Percentiles rank a stretch among this genome's conserved stretches.
Evolutionary conservation across 768 basidiomycete genomes (phyloP).

Genomic region (Clitopilus passeckerianus): DNA sequence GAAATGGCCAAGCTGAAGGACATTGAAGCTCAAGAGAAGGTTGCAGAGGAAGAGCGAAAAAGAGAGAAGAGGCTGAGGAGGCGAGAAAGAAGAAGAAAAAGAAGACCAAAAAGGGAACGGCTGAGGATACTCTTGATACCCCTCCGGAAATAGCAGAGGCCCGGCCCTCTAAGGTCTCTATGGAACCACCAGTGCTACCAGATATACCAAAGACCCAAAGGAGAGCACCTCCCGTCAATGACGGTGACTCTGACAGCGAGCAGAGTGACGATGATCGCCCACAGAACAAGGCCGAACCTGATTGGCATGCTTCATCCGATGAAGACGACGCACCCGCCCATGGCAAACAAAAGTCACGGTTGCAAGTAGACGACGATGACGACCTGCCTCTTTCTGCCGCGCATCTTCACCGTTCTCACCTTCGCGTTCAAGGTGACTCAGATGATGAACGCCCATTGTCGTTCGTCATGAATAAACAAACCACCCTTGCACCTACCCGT

Average conservation of each 20-base stretch:
- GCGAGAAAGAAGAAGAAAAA: conserved; percentile 47
- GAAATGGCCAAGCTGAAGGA: conserved; percentile 78
- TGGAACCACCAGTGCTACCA: conserved; percentile 41
- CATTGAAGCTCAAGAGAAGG: conserved; percentile 67
- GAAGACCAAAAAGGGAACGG: conserved; percentile 37
- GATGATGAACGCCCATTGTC: conserved; percentile 76
- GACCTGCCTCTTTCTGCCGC: conserved; percentile 73
- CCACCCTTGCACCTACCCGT: conserved; percentile 35
- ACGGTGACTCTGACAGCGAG: conserved; percentile 52
- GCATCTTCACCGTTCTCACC: conserved; percentile 42
- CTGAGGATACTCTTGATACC: conserved; percentile 6
- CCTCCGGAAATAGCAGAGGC: conserved; percentile 4
- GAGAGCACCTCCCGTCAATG: conserved; percentile 29
- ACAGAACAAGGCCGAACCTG: conserved; percentile 10
- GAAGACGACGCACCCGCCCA: conserved; percentile 50
- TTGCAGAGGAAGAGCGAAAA: conserved; percentile 47
- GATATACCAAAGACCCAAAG: conserved; percentile 33
- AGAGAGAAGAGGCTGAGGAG: conserved; percentile 42
- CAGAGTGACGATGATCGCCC: conserved; percentile 31
- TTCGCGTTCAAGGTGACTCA: conserved; percentile 43
- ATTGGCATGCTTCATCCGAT: conserved; percentile 60
- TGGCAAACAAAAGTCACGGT: conserved; percentile 16
- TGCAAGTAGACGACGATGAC: conserved; percentile 58
- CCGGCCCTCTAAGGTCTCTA: conserved; percentile 20
- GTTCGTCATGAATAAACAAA: conserved; percentile 42